Evolutionary conservation across 2,329 filamentous ascomycete species (phyloP), one percentile per base, ranked within the genome.

Genomic region (Aspergillus sp.): DNA sequence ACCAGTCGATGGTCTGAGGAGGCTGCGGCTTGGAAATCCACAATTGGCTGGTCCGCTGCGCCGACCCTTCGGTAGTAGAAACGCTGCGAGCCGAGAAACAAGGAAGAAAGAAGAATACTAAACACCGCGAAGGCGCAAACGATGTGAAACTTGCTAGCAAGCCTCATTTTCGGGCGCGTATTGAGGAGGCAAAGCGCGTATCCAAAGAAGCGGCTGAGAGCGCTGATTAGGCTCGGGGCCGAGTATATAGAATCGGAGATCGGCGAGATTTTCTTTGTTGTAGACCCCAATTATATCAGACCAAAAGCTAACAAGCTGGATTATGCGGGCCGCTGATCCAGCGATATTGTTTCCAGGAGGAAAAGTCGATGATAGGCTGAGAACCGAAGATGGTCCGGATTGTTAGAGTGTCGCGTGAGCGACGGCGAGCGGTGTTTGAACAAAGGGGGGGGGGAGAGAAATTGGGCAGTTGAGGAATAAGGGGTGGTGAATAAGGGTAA

Each of bases 1-100:
- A 76, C 72, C 55, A 76, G 60, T 52, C 70, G 64, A 41, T 65
- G 67, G 37, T 70, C 62, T 57, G 67, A 71, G 23, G 61, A 52
- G 4, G 50, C 55, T 8, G 64, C 55, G 8, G 65, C 56, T 45
- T 64, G 60, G 40, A 70, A 69, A 9, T 58, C 57, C 11, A 59
- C 33, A 43, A 53, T 50, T 3, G 63, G 62, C 23, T 57, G 48
- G 56, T 60, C 53, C 33, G 50, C 41, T n/a, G 62, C 59, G 17
- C 65, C 52, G 15, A 66, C 62, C 61, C 61, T 40, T 52, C 60
- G 43, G 62, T 64, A 64, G 40, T 65, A 64, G 45, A 58, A 58
- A 45, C 57, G 60, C 40, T 64, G 65, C 41, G 66, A 68, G 23
- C 62, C 67, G 54, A 73, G 53, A 44, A 66, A 64, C 63, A 67